Percentiles rank a stretch among this genome's conserved stretches.
These are phyloP conservation scores for Candida tetrigidarum DNA, from an alignment of 1,139 yeast species.

Conservation along the genomic window DNA sequence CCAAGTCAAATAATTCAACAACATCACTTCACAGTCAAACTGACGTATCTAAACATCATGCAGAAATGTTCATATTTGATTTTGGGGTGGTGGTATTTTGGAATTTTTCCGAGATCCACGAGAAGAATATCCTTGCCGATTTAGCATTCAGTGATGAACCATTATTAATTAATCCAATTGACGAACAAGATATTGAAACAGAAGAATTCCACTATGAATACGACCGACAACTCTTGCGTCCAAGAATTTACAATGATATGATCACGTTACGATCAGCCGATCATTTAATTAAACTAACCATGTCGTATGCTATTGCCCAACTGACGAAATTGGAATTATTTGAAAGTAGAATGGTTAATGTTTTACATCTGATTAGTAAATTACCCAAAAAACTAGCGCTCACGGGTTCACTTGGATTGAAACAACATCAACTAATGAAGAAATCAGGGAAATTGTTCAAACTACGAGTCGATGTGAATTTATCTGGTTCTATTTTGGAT, in stretches of 20 bases:
- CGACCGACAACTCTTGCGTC: slow-evolving; percentile 77
- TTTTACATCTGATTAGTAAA: slow-evolving; percentile 81
- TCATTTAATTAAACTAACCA: slow-evolving; percentile 87
- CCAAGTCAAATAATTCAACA: not conserved
- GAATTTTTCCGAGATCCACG: slow-evolving; percentile 94
- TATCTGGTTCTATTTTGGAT: slow-evolving; percentile 88
- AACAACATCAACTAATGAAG: slow-evolving; percentile 76
- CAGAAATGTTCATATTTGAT: slow-evolving; percentile 86
- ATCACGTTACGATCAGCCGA: slow-evolving; percentile 89
- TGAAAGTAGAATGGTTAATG: slow-evolving; percentile 88
- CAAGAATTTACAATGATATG: slow-evolving; percentile 93
- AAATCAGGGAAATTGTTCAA: slow-evolving; percentile 92
- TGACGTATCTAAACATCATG: slow-evolving; percentile 71
- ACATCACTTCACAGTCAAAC: slow-evolving; percentile 15
- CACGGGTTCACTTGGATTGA: slow-evolving; percentile 83
- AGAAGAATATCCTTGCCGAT: slow-evolving; percentile 91
- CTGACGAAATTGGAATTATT: slow-evolving; percentile 89
- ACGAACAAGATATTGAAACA: slow-evolving; percentile 90
- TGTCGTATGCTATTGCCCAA: slow-evolving; percentile 97
- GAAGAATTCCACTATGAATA: slow-evolving; percentile 96
- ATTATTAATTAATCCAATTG: slow-evolving; percentile 73
- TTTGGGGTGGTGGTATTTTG: slow-evolving; percentile 97
- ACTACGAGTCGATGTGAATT: slow-evolving; percentile 88
- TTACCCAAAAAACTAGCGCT: slow-evolving; percentile 89
- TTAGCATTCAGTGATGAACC: slow-evolving; percentile 72